Conservation (phyloP, 257 asterid genomes). For the Nicotiana undulata region DNA sequence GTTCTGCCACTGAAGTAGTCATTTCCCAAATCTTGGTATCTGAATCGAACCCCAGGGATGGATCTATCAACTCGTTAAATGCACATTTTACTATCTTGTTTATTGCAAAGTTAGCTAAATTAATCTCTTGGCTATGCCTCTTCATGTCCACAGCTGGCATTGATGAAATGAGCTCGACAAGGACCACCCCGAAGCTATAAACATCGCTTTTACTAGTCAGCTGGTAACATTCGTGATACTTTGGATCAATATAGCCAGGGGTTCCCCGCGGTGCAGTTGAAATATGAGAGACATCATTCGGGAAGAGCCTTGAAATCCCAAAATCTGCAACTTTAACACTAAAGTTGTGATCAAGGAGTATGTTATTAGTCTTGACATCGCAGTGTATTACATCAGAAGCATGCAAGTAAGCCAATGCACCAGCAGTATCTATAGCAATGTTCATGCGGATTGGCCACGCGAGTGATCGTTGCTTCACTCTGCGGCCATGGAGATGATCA, state of each 20-base stretch:
- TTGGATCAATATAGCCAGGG: background rate
- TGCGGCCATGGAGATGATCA: slow-evolving; percentile 1
- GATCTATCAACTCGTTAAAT: slow-evolving; percentile 1
- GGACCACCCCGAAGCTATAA: slow-evolving; percentile 10
- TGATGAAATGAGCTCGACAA: slow-evolving; percentile 6
- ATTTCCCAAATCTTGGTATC: background rate
- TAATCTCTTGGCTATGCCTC: slow-evolving; percentile 10
- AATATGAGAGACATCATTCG: background rate
- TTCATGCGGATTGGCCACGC: background rate
- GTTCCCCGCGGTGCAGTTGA: slow-evolving; percentile 1
- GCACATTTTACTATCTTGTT: background rate
- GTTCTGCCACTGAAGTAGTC: slow-evolving; percentile 6
- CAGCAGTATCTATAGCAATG: background rate
- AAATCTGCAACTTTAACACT: background rate
- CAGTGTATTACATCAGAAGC: background rate
- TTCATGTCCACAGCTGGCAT: slow-evolving; percentile 6
- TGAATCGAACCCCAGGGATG: background rate
- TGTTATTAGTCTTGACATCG: background rate
- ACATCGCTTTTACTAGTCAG: slow-evolving; percentile 1
- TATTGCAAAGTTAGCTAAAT: slow-evolving; percentile 3
- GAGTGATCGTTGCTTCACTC: background rate
- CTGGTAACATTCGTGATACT: background rate
- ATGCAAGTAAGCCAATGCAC: background rate
- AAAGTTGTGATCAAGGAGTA: background rate
- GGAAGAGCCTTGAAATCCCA: slow-evolving; percentile 1